Conservation (phyloP, 257 asterid species). For the Gentiana macrophylla region DNA sequence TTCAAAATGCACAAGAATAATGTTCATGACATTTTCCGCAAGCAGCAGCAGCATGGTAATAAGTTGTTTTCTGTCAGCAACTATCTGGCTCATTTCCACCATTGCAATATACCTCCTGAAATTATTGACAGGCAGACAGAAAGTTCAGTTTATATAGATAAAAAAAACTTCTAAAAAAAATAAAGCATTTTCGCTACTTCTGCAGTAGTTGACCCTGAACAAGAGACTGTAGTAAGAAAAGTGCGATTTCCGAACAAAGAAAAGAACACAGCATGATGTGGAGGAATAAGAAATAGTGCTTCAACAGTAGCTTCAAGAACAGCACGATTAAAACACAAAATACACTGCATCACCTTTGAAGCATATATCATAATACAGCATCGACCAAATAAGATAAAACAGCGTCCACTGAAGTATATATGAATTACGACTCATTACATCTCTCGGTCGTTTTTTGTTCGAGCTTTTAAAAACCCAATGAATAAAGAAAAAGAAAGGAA, state of each 20-base stretch:
- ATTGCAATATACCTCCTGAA: conserved; percentile 80
- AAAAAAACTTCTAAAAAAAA: neutral
- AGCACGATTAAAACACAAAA: neutral
- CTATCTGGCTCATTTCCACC: conserved; percentile 73
- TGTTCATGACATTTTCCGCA: conserved; percentile 77
- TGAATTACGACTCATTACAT: too few species aligned
- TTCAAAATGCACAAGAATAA: conserved; percentile 69
- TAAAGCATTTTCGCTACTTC: neutral
- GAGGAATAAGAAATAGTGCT: too few species aligned
- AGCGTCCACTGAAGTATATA: neutral
- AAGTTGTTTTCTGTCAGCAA: conserved; percentile 64
- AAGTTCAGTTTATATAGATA: neutral
- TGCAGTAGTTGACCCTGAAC: neutral
- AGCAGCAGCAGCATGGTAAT: conserved; percentile 65
- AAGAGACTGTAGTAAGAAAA: neutral
- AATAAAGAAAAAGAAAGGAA: too few species aligned
- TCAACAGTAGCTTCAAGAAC: neutral
- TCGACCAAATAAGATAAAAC: neutral
- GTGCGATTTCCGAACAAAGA: neutral
- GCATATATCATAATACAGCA: neutral
- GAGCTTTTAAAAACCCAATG: too few species aligned
- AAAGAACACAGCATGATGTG: neutral
- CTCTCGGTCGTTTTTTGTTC: too few species aligned
- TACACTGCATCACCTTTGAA: too few species aligned
- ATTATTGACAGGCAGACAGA: neutral